phyloP scores from a whole-genome alignment of 2,329 filamentous ascomycete genomes.

The Neonectria faginata region DNA sequence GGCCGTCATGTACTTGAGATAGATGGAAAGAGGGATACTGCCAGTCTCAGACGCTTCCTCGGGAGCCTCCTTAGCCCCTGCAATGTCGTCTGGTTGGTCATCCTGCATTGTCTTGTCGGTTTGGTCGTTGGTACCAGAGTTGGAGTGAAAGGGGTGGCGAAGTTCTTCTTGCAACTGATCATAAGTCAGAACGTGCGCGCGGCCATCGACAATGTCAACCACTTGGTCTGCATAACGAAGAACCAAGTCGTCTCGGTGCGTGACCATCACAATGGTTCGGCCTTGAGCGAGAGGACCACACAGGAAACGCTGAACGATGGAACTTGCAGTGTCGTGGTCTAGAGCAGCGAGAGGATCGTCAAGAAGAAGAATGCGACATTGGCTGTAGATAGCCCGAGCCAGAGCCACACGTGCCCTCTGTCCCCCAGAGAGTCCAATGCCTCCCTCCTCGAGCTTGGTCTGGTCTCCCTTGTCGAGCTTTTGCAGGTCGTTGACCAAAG shows the following conservation, averaged over 20 bases:
- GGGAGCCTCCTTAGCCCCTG: slow-evolving; percentile 43
- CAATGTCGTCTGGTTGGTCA: slow-evolving; percentile 44
- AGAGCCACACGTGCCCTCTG: slow-evolving; percentile 73
- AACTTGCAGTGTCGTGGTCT: slow-evolving; percentile 71
- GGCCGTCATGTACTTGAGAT: slow-evolving; percentile 87
- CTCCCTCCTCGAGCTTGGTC: slow-evolving; percentile 71
- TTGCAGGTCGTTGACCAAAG: slow-evolving; percentile 66
- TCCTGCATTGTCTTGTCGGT: slow-evolving; percentile 48
- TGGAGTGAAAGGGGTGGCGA: slow-evolving; percentile 52
- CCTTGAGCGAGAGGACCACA: slow-evolving; percentile 69
- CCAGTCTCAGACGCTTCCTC: slow-evolving; percentile 64
- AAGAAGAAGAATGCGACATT: slow-evolving; percentile 66
- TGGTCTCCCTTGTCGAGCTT: slow-evolving; percentile 68
- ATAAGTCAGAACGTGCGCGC: slow-evolving; percentile 61
- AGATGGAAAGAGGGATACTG: slow-evolving; percentile 79
- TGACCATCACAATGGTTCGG: slow-evolving; percentile 82
- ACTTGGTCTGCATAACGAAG: slow-evolving; percentile 78
- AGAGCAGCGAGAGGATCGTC: slow-evolving; percentile 74
- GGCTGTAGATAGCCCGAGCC: slow-evolving; percentile 72
- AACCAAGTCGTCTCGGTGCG: slow-evolving; percentile 83
- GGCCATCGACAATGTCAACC: slow-evolving; percentile 74
- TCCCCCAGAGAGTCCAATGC: slow-evolving; percentile 71
- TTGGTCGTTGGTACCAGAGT: slow-evolving; percentile 25
- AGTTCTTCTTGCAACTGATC: slow-evolving; percentile 58
- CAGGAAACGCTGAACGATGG: slow-evolving; percentile 71